These are phyloP conservation scores for Chenopodium suecicum DNA, from an alignment of 148 eudicot species.

Conservation along the genomic window DNA sequence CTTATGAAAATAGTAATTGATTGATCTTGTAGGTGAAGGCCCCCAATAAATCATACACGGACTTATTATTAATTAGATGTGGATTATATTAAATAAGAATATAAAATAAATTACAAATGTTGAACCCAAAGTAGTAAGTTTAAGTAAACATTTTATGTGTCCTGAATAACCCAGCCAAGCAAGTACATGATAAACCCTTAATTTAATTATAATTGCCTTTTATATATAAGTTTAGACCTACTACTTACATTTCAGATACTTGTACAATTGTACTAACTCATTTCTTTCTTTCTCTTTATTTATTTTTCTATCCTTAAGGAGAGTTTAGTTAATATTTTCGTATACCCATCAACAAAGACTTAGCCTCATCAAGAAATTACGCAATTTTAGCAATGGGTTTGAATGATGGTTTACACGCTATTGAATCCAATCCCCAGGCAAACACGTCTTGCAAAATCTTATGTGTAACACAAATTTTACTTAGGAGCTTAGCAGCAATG, in stretches of 20 bases:
- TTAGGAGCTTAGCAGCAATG: constrained; percentile 24
- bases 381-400: constrained; percentile 17
- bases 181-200: constrained; percentile 2
- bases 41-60: no score
- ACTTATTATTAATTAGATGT: no score
- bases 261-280: no score
- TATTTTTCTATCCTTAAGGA: no score
- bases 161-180: constrained; percentile 9
- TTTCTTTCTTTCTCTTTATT: not conserved
- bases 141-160: constrained; percentile 19
- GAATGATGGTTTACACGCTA: constrained; percentile 8
- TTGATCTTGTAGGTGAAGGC: no score
- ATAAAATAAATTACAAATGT: not conserved
- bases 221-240: constrained; percentile 8
- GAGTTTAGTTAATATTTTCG: no score
- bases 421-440: constrained; percentile 1
- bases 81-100: no score
- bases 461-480: constrained; percentile 24
- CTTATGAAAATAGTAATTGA: no score
- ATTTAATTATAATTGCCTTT: not conserved
- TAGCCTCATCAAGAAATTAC: not conserved
- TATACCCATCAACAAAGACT: no score
- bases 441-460: constrained; percentile 1
- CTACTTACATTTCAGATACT: not conserved
- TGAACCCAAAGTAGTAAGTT: constrained; percentile 11